A percentile compares a stretch with the other conserved stretches of the same genome.
Conservation (phyloP, 306 rosid genomes). For the Cicer cuneatum region DNA sequence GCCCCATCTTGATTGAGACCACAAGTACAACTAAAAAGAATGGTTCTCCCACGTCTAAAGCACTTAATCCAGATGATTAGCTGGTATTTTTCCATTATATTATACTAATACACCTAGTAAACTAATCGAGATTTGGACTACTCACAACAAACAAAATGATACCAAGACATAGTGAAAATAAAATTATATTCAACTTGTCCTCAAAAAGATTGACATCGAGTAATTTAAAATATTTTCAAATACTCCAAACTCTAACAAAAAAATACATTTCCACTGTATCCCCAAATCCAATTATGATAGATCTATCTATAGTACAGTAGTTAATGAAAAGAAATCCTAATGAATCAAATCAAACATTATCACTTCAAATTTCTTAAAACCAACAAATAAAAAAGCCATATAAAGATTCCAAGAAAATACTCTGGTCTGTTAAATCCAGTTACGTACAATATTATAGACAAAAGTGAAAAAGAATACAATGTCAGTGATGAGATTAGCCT, state of each 20-base stretch:
- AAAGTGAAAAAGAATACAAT: conserved; percentile 25
- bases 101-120: background rate
- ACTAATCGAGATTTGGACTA: conserved; percentile 10
- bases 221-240: conserved; percentile 11
- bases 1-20: conserved; percentile 25
- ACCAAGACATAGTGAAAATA: background rate
- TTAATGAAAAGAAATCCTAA: conserved; percentile 27
- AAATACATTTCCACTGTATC: background rate
- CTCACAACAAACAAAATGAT: conserved; percentile 15
- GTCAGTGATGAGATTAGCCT: conserved; percentile 44
- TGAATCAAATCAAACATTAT: conserved; percentile 27
- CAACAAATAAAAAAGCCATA: conserved; percentile 2
- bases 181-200: conserved; percentile 36
- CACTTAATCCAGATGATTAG: conserved; percentile 25
- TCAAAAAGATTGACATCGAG: conserved; percentile 38
- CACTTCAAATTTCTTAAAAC: conserved; percentile 2
- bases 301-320: conserved; percentile 16
- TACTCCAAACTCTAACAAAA: conserved; percentile 32
- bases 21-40: conserved; percentile 42
- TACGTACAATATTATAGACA: conserved; percentile 40
- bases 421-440: conserved; percentile 16
- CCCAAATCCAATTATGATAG: background rate
- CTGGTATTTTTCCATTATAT: conserved; percentile 6
- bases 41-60: conserved; percentile 24
- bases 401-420: conserved; percentile 39